These are phyloP conservation scores for Penicillium brevicompactum DNA, from an alignment of 2,329 filamentous ascomycete species.

Conservation along the genomic window DNA sequence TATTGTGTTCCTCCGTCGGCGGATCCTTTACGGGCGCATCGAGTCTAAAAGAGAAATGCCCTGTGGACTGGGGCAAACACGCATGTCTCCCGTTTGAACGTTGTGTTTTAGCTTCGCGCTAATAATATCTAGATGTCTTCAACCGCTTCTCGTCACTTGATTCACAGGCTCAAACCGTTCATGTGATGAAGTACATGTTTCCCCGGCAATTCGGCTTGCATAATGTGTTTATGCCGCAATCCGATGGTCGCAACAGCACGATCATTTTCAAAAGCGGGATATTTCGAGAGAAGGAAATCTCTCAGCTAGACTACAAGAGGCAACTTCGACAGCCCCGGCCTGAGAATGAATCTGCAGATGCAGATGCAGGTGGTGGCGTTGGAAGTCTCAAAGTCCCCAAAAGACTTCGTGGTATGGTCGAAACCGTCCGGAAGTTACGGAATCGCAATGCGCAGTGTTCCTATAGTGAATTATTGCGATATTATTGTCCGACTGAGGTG, in stretches of 20 bases:
- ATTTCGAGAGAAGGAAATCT: constrained; percentile 79
- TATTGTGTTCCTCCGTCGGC: constrained; percentile 75
- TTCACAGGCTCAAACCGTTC: constrained; percentile 58
- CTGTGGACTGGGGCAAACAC: constrained; percentile 78
- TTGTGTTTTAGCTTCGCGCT: background rate
- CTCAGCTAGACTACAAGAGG: constrained; percentile 21
- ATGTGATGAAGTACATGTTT: constrained; percentile 90
- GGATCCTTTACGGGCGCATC: constrained; percentile 82
- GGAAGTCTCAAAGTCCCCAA: constrained; percentile 36
- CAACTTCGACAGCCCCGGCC: background rate
- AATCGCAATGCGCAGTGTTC: constrained; percentile 72
- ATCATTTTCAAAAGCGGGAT: constrained; percentile 85
- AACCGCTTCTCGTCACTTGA: constrained; percentile 63
- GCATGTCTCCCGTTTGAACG: constrained; percentile 55
- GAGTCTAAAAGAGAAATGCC: constrained; percentile 68
- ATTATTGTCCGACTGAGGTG: constrained; percentile 72
- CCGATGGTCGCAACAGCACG: constrained; percentile 66
- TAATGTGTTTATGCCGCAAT: constrained; percentile 80
- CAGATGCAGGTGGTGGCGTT: constrained; percentile 6
- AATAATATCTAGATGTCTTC: constrained; percentile 67
- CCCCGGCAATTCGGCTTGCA: constrained; percentile 86
- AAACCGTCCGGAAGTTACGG: constrained; percentile 69
- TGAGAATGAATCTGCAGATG: background rate
- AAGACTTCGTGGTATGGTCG: constrained; percentile 63
- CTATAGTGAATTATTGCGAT: constrained; percentile 73